phyloP scores from a whole-genome alignment of 2,329 filamentous ascomycete species.

The Phaeosphaeriaceae sp. region DNA sequence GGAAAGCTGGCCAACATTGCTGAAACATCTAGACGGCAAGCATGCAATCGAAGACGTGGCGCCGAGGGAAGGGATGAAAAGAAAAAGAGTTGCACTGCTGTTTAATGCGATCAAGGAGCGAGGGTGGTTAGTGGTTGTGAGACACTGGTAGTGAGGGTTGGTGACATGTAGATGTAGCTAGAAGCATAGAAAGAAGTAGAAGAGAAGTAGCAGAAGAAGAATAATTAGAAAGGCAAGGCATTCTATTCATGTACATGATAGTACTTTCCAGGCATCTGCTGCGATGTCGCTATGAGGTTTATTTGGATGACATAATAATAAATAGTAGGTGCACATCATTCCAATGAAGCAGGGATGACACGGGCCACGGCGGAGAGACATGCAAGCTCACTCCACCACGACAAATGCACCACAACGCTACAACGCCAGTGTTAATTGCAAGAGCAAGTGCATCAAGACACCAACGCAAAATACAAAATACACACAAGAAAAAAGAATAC shows the following conservation, averaged over 20 bases:
- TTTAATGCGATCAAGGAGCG: conserved; percentile 70
- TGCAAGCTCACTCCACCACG: conserved; percentile 23
- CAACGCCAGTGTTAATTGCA: too few species aligned
- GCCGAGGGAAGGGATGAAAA: conserved; percentile 83
- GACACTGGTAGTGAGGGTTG: conserved; percentile 44
- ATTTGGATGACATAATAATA: too few species aligned
- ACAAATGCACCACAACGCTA: conserved; percentile 5
- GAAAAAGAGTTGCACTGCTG: conserved; percentile 67
- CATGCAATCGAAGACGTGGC: conserved; percentile 86
- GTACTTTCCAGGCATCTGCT: too few species aligned
- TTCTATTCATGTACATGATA: not conserved
- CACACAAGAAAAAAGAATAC: too few species aligned
- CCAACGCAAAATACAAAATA: too few species aligned
- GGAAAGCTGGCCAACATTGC: conserved; percentile 73
- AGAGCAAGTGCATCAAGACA: too few species aligned
- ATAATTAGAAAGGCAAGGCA: too few species aligned
- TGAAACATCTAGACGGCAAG: conserved; percentile 86
- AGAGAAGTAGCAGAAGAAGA: too few species aligned
- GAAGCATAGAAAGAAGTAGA: too few species aligned
- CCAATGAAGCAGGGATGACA: conserved; percentile 21
- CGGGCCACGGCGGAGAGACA: conserved; percentile 26
- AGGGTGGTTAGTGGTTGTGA: conserved; percentile 60
- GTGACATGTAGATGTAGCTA: not conserved
- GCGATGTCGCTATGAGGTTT: too few species aligned
- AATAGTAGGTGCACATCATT: conserved; percentile 21